A percentile compares a stretch with the other conserved stretches of the same genome.
Evolutionary conservation across 495 filamentous ascomycete species (phyloP).

Genomic region (Xylaria scruposa): DNA sequence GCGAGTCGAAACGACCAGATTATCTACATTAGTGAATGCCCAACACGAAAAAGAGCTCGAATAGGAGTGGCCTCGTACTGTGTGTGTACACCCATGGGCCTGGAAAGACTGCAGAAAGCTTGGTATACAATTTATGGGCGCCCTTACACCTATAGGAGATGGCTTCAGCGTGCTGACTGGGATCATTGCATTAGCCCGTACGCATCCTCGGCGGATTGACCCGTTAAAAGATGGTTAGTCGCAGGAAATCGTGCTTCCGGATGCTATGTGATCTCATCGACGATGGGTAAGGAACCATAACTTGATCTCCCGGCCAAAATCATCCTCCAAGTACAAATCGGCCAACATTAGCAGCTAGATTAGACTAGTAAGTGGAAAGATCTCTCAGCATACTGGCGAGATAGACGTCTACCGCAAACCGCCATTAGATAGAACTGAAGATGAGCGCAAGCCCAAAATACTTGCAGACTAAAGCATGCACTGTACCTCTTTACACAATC

Average conservation of each 20-base stretch:
- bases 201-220: slow-evolving; percentile 9
- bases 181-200: slow-evolving; percentile 16
- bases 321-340: background rate
- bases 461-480: background rate
- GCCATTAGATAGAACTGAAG: background rate
- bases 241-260: slow-evolving; percentile 4
- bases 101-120: slow-evolving; percentile 14
- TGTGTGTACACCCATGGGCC: background rate
- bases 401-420: background rate
- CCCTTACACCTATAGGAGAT: background rate
- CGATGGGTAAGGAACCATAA: background rate
- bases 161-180: slow-evolving; percentile 17
- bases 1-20: slow-evolving; percentile 1
- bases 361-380: background rate
- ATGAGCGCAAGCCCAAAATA: background rate
- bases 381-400: background rate
- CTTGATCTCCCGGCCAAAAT: background rate
- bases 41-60: slow-evolving; percentile 9
- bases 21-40: slow-evolving; percentile 8
- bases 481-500: background rate
- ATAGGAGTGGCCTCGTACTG: background rate
- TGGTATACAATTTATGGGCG: slow-evolving; percentile 21
- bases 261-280: background rate
- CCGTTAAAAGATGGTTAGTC: slow-evolving; percentile 3
- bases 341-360: background rate